phyloP scores from a whole-genome alignment of 2,329 filamentous ascomycete genomes.

The Seiridium unicorne region DNA sequence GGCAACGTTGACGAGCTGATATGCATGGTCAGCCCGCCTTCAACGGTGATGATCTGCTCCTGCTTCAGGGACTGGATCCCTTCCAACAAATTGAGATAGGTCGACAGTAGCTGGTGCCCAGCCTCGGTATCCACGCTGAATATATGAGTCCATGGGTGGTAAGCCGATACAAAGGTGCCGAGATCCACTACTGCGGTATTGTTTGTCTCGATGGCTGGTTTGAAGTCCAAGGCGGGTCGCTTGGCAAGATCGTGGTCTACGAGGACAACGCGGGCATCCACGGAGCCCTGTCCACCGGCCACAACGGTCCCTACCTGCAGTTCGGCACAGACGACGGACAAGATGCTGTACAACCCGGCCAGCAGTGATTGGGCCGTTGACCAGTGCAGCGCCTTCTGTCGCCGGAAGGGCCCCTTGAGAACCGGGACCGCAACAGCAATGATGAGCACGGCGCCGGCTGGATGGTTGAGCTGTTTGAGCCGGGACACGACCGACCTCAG shows the following conservation, averaged over 20 bases:
- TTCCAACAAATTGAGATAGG: conserved; percentile 48
- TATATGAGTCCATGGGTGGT: conserved; percentile 61
- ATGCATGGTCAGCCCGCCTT: conserved; percentile 50
- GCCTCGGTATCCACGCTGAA: conserved; percentile 66
- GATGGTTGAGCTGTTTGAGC: conserved; percentile 37
- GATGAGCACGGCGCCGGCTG: conserved; percentile 10
- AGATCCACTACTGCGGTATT: conserved; percentile 49
- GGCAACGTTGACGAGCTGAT: conserved; percentile 17
- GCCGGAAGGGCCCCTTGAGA: conserved; percentile 49
- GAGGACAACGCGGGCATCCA: conserved; percentile 75
- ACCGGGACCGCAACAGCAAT: conserved; percentile 47
- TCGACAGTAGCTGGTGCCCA: conserved; percentile 56
- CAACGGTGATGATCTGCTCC: conserved; percentile 49
- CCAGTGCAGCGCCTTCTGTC: conserved; percentile 60
- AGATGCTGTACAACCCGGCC: conserved; percentile 74
- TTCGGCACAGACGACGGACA: conserved; percentile 69
- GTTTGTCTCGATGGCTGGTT: conserved; percentile 38
- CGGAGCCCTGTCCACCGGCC: conserved; percentile 59
- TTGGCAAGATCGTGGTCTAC: conserved; percentile 56
- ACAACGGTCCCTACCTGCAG: conserved; percentile 59
- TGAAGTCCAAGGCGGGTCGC: conserved; percentile 27
- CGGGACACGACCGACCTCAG: conserved; percentile 52
- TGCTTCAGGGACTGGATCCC: conserved; percentile 44
- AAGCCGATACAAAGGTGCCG: conserved; percentile 48
- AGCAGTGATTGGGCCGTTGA: conserved; percentile 69